Evolutionary conservation across 176 grass and related monocot species (phyloP), one percentile per base, ranked within the genome.

Genomic region (Zizania latifolia): DNA sequence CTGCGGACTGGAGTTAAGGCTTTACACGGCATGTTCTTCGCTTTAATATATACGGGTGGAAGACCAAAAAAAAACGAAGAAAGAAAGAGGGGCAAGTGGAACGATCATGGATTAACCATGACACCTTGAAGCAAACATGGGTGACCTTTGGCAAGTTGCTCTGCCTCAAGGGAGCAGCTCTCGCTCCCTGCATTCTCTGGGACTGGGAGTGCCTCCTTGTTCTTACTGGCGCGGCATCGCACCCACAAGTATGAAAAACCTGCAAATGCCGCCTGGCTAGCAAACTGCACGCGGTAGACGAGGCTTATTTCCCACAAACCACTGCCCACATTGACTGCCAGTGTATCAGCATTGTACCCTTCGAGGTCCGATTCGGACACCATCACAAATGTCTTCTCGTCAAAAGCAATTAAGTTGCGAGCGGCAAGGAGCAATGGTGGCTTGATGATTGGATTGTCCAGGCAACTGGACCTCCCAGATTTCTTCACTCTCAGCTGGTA

Each of bases 301-400:
- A 98, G 68, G 69, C 90, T 93, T 80, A 97, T 86, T 45, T 98
- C 91, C 70, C 86, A 90, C 36, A 92, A 28, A 26, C 77, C 50
- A 65, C 70, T 97, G n/a, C 84, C 86, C 64, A 84, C 22, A 12
- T 74, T 82, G 43, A 69, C 43, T 21, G 71, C 56, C 72, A 84
- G 46, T 2, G 57, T 8, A 58, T 86, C 71, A 1, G 41, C 67
- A 36, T 77, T 73, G 48, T 98, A 98, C 62, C 89, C 95, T 55
- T 98, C 86, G 0, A 94, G 71, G 72, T 98, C 95, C 51, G 95
- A 89, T 83, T 87, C 61, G 39, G 91, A 92, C 58, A 97, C 83
- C 75, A 98, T 75, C 35, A 88, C 86, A 9, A 88, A 99, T 41
- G 95, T 79, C 71, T 67, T 82, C 24, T 99, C 91, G 29, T 99